Evolutionary conservation across 805 yeast genomes (phyloP).

Genomic region (Tetrapisispora namnaoensis): DNA sequence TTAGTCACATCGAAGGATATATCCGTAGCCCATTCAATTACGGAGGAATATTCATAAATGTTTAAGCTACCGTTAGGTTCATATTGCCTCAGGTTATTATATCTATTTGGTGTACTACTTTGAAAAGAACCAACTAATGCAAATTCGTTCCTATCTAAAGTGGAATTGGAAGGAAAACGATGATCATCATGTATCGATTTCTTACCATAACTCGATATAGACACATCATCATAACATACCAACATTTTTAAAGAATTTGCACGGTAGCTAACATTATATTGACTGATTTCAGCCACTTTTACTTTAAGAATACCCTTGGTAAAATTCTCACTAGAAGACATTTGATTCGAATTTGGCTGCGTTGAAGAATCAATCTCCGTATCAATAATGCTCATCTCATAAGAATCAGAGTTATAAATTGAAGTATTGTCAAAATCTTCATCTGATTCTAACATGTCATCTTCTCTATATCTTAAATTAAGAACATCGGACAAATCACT

Average conservation of each 20-base stretch:
- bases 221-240: not conserved
- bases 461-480: not conserved
- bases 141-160: not conserved
- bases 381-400: not conserved
- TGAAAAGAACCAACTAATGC: not conserved
- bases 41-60: not conserved
- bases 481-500: not conserved
- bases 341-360: not conserved
- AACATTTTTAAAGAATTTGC: not conserved
- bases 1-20: conserved; percentile 89
- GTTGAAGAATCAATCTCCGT: not conserved
- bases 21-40: conserved; percentile 60
- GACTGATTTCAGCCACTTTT: not conserved
- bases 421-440: not conserved
- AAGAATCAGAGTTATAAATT: not conserved
- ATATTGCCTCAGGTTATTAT: not conserved
- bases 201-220: not conserved
- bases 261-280: not conserved
- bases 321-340: not conserved
- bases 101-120: not conserved
- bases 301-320: not conserved
- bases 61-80: not conserved
- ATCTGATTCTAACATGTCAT: not conserved
- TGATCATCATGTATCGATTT: not conserved
- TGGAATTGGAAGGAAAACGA: not conserved